phyloP scores from a whole-genome alignment of 2,329 filamentous ascomycete genomes.

The Colletotrichum australisinense region DNA sequence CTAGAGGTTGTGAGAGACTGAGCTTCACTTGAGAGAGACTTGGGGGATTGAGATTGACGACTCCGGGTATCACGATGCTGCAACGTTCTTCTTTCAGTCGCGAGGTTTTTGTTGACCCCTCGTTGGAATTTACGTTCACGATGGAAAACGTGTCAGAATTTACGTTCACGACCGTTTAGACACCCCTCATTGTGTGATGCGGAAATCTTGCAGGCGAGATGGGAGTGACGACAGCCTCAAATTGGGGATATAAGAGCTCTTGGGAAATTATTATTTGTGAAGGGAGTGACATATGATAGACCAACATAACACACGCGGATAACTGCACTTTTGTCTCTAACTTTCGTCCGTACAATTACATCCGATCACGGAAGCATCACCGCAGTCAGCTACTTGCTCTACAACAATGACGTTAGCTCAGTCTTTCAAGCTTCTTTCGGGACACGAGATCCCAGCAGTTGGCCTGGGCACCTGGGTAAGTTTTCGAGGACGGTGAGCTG shows the following conservation, averaged over 20 bases:
- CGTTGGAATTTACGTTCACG: slow-evolving; percentile 11
- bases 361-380: neutral
- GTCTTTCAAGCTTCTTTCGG: slow-evolving; percentile 45
- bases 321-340: neutral
- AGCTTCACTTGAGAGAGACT: neutral
- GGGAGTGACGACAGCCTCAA: slow-evolving; percentile 27
- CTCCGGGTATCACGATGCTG: slow-evolving; percentile 14
- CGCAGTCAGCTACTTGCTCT: neutral
- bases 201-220: slow-evolving; percentile 20
- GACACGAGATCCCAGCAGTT: slow-evolving; percentile 46
- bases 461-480: slow-evolving; percentile 48
- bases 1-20: neutral
- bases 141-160: slow-evolving; percentile 22
- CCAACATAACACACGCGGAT: neutral
- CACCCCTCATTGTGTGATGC: neutral
- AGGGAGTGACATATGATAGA: slow-evolving; percentile 15
- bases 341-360: neutral
- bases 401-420: slow-evolving; percentile 40
- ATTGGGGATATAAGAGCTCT: slow-evolving; percentile 24
- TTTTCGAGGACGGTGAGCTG: no score
- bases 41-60: neutral
- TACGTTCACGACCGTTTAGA: neutral
- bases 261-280: neutral
- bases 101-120: slow-evolving; percentile 8
- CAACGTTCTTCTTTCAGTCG: no score